Evolutionary conservation across 768 basidiomycete species (phyloP).

Genomic region (Strobilomyces dryophilus): DNA sequence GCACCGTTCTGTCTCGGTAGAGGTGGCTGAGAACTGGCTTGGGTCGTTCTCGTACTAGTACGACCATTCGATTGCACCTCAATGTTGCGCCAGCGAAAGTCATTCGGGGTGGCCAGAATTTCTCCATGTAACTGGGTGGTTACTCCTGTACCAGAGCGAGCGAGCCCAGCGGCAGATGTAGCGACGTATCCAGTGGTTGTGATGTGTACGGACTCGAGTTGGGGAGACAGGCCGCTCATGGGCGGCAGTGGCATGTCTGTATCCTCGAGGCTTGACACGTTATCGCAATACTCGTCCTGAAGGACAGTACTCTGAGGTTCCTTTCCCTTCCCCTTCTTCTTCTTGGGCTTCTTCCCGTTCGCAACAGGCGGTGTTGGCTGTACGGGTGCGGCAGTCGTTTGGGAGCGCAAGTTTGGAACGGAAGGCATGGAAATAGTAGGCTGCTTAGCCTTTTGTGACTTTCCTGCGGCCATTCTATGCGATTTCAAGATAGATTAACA

Average conservation of each 20-base stretch:
- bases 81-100: conserved; percentile 49
- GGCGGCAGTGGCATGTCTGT: conserved; percentile 14
- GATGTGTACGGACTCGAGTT: conserved; percentile 45
- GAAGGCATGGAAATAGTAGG: conserved; percentile 5
- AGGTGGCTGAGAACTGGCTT: conserved; percentile 12
- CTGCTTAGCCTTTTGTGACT: conserved; percentile 26
- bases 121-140: conserved; percentile 50
- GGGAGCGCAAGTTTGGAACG: conserved; percentile 3
- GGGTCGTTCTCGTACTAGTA: conserved; percentile 23
- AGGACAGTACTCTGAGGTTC: conserved; percentile 13
- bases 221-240: conserved; percentile 39
- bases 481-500: conserved; percentile 17
- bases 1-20: conserved; percentile 23
- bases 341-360: conserved; percentile 41
- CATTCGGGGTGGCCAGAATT: conserved; percentile 55
- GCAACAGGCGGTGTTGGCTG: conserved; percentile 6
- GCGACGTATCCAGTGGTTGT: conserved; percentile 44
- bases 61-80: conserved; percentile 27
- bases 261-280: conserved; percentile 24
- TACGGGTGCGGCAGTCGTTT: conserved; percentile 5
- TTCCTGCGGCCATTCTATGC: conserved; percentile 28
- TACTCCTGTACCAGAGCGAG: conserved; percentile 29
- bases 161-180: conserved; percentile 31
- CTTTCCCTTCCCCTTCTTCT: conserved; percentile 42
- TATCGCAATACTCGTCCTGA: conserved; percentile 16